Conservation (phyloP, 768 basidiomycete genomes). For the Hypholoma fasciculare region DNA sequence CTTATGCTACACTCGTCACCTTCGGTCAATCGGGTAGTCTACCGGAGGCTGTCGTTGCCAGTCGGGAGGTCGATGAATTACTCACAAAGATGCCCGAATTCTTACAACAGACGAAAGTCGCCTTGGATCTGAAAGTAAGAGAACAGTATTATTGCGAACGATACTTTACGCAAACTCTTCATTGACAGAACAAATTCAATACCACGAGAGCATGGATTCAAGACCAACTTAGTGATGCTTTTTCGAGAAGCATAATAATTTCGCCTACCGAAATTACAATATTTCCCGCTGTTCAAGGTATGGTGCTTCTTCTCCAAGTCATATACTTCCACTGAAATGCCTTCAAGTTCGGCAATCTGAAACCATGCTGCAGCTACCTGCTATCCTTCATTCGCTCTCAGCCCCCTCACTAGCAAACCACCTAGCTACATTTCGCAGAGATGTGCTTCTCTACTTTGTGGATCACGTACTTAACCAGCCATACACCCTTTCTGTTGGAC, state of each 20-base stretch:
- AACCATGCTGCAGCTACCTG: slow-evolving; percentile 47
- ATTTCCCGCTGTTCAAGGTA: slow-evolving; percentile 49
- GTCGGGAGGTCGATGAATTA: slow-evolving; percentile 39
- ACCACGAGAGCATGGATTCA: slow-evolving; percentile 58
- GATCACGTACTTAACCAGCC: slow-evolving; percentile 59
- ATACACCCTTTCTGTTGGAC: slow-evolving; percentile 37
- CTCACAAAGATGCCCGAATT: slow-evolving; percentile 50
- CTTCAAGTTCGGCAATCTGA: slow-evolving; percentile 59
- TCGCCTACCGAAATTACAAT: slow-evolving; percentile 51
- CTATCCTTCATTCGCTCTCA: slow-evolving; percentile 61
- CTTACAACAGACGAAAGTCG: slow-evolving; percentile 50
- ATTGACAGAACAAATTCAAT: slow-evolving; percentile 52
- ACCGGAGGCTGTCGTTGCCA: slow-evolving; percentile 57
- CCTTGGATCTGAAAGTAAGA: slow-evolving; percentile 57
- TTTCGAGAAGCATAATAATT: slow-evolving; percentile 55
- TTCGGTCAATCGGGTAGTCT: slow-evolving; percentile 60
- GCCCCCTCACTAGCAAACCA: slow-evolving; percentile 52
- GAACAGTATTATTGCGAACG: background rate
- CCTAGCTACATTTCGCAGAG: slow-evolving; percentile 63
- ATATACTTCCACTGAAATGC: slow-evolving; percentile 1
- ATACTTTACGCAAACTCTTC: background rate
- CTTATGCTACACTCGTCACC: slow-evolving; percentile 42
- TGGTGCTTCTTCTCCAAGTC: slow-evolving; percentile 2
- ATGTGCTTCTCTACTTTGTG: slow-evolving; percentile 59
- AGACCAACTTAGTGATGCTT: slow-evolving; percentile 74